Percentiles rank a stretch among this genome's conserved stretches.
Conservation (phyloP, 179 eudicot genomes). For the Vitellaria paradoxa region DNA sequence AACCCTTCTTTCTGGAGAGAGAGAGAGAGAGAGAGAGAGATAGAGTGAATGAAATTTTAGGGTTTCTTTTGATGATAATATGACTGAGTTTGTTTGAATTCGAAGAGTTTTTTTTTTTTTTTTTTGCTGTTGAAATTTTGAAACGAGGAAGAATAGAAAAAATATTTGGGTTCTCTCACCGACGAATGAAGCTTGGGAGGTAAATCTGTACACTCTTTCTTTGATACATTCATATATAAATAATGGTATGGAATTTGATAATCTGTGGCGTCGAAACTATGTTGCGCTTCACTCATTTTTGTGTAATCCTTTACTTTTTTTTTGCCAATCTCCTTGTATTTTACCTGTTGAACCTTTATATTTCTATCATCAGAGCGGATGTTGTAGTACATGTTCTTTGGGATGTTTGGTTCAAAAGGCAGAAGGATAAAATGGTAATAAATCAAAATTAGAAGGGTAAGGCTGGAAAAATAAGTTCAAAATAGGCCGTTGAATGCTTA, state of each 20-base stretch:
- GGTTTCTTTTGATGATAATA: slow-evolving; percentile 3
- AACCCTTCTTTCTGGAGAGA: background rate
- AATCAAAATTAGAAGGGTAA: too few species aligned
- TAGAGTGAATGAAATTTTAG: background rate
- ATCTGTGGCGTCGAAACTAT: background rate
- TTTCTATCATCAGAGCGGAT: background rate
- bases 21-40: too few species aligned
- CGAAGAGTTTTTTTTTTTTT: background rate
- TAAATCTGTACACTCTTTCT: slow-evolving; percentile 9
- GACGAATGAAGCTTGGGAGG: slow-evolving; percentile 90
- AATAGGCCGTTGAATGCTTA: too few species aligned
- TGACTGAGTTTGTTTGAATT: slow-evolving; percentile 11
- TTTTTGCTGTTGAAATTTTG: slow-evolving; percentile 4
- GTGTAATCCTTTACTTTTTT: background rate
- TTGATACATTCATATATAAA: background rate
- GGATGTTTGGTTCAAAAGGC: too few species aligned
- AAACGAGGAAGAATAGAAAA: slow-evolving; percentile 17
- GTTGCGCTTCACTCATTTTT: background rate
- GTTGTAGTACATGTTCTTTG: too few species aligned
- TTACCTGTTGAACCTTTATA: background rate
- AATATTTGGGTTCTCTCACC: slow-evolving; percentile 82
- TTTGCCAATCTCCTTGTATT: background rate
- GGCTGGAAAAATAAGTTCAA: too few species aligned
- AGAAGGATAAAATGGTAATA: too few species aligned
- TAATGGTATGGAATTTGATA: background rate